Conservation (phyloP, 129 eudicot genomes). For the Helianthus tuberosus region DNA sequence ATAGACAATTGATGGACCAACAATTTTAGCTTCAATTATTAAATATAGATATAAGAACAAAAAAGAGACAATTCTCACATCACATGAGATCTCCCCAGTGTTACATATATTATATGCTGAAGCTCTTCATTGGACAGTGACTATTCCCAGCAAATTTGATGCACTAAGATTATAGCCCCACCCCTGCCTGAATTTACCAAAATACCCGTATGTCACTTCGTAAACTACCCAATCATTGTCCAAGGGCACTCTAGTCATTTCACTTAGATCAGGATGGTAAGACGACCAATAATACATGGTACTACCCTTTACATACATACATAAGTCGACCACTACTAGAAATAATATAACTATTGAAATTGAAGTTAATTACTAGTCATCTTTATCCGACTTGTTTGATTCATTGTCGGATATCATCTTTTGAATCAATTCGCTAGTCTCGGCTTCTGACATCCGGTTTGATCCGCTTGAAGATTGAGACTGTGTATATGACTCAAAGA, state of each 20-base stretch:
- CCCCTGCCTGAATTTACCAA: constrained; percentile 24
- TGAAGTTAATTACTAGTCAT: constrained; percentile 21
- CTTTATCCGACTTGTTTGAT: constrained; percentile 43
- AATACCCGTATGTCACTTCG: constrained; percentile 26
- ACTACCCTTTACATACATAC: constrained; percentile 7
- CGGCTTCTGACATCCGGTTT: constrained; percentile 66
- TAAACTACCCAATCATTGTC: constrained; percentile 16
- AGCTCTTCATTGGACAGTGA: constrained; percentile 30
- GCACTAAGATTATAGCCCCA: constrained; percentile 46
- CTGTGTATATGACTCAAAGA: constrained; percentile 66
- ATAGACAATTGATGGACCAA: constrained; percentile 36
- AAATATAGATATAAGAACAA: constrained; percentile 31
- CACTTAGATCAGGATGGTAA: constrained; percentile 1
- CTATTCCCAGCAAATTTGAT: constrained; percentile 37
- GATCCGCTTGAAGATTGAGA: constrained; percentile 50
- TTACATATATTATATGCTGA: constrained; percentile 17
- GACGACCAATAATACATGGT: constrained; percentile 25
- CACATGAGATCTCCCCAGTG: constrained; percentile 25
- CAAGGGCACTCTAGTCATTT: constrained; percentile 28
- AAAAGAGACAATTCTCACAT: constrained; percentile 28
- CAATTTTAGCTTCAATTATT: constrained; percentile 39
- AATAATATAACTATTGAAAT: not conserved
- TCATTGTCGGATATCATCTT: constrained; percentile 61
- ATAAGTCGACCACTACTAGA: constrained; percentile 1
- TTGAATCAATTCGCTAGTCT: constrained; percentile 66